A percentile compares a stretch with the other conserved stretches of the same genome.
These are phyloP conservation scores for Ceratocystis papillata DNA, from an alignment of 2,329 filamentous ascomycete genomes.

Conservation along the genomic window DNA sequence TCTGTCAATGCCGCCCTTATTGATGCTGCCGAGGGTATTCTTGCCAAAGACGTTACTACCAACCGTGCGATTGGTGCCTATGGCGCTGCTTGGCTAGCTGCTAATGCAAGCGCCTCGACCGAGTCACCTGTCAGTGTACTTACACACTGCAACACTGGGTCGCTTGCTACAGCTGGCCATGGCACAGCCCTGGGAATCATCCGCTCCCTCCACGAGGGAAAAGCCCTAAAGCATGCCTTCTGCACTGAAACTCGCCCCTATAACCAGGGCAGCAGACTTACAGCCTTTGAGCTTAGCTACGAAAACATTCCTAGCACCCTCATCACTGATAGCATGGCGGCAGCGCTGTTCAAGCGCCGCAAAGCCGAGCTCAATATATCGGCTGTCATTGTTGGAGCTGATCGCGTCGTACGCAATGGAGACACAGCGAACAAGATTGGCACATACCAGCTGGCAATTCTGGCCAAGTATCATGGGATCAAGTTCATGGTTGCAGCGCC, in stretches of 20 bases:
- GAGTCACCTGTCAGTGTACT: slow-evolving; percentile 59
- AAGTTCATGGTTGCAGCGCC: slow-evolving; percentile 94
- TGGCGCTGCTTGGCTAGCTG: slow-evolving; percentile 72
- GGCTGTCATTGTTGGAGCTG: slow-evolving; percentile 87
- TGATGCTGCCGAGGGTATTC: slow-evolving; percentile 69
- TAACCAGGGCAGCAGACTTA: slow-evolving; percentile 91
- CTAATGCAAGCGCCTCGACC: slow-evolving; percentile 42
- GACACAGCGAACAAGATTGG: slow-evolving; percentile 99
- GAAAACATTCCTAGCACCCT: slow-evolving; percentile 84
- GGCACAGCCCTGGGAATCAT: slow-evolving; percentile 93
- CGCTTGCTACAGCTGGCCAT: slow-evolving; percentile 92
- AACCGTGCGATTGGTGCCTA: slow-evolving; percentile 76
- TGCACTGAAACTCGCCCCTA: slow-evolving; percentile 96
- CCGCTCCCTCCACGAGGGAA: slow-evolving; percentile 59
- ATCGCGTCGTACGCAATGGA: slow-evolving; percentile 89
- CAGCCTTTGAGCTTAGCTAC: slow-evolving; percentile 91
- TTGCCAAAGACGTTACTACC: slow-evolving; percentile 74
- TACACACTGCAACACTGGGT: slow-evolving; percentile 97
- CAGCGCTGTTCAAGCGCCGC: slow-evolving; percentile 59
- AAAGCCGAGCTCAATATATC: slow-evolving; percentile 57
- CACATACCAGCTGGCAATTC: slow-evolving; percentile 84
- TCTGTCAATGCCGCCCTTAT: slow-evolving; percentile 62
- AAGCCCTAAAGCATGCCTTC: slow-evolving; percentile 68
- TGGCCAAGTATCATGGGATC: slow-evolving; percentile 75
- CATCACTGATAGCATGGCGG: slow-evolving; percentile 95